Percentiles rank a stretch among this genome's conserved stretches.
These are phyloP conservation scores for Stagonosporopsis rhizophila DNA, from an alignment of 2,329 filamentous ascomycete species.

Conservation along the genomic window DNA sequence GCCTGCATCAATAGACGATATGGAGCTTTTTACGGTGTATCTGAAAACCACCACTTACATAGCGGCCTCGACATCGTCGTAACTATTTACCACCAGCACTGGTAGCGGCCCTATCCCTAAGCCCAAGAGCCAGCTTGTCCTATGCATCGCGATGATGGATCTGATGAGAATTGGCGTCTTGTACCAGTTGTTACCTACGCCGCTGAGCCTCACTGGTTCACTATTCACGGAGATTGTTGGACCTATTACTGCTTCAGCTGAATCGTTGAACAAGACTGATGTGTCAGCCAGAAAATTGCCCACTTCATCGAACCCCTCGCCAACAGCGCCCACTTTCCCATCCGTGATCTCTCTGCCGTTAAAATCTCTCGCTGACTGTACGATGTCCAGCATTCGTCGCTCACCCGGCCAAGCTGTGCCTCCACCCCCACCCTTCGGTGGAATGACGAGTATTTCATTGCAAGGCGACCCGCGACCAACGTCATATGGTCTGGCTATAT, in stretches of 20 bases:
- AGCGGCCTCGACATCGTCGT: not conserved
- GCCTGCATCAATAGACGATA: not conserved
- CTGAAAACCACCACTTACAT: not conserved
- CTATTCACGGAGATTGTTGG: not conserved
- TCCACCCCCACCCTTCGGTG: not conserved
- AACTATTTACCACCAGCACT: not conserved
- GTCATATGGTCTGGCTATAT: too few species aligned
- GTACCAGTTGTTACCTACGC: not conserved
- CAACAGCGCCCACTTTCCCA: not conserved
- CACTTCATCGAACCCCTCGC: not conserved
- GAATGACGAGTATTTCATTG: too few species aligned
- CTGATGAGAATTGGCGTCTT: not conserved
- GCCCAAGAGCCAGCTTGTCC: not conserved
- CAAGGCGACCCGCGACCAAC: too few species aligned
- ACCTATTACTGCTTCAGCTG: not conserved
- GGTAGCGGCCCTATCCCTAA: not conserved
- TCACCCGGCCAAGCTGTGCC: not conserved
- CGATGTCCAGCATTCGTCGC: not conserved
- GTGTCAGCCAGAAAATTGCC: not conserved
- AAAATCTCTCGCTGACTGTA: not conserved
- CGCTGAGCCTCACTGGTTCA: not conserved
- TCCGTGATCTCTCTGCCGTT: not conserved
- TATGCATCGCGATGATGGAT: slow-evolving; percentile 3
- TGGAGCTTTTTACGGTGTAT: not conserved
- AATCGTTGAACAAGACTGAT: not conserved